Base-by-base conservation (phyloP, 2,329 filamentous ascomycete genomes). In the Aspergillus costaricaensis region DNA sequence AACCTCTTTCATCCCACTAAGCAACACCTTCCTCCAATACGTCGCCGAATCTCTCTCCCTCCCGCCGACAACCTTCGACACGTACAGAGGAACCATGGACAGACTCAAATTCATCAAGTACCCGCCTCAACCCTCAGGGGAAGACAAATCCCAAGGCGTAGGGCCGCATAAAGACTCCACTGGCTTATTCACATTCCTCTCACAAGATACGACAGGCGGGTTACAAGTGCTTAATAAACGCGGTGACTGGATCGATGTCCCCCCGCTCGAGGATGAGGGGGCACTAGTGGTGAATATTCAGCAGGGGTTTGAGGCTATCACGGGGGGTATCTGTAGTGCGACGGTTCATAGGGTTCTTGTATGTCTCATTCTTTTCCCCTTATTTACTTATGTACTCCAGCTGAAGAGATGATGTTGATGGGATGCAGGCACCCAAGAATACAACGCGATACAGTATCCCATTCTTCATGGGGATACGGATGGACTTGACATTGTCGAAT, bases 81-180 rank as follows among this genome's bases (percentile, higher is more conserved):
- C 72, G 12, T 85, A 85, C 74, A 68, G 68, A 53, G 74, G 74
- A 2, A 68, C 67, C 4, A 85, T 86, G 75, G 82, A 84, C 67
- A 68, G 75, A 62, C 74, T 86, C 43, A 86, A 86, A 58, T 82
- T 85, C 57, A 77, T 85, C 58, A 85, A 84, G 67, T 85, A 85
- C 59, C 83, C 83, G 0, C 81, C 64, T 4, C 59, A 69, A 1
- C 55, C 67, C 2, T 14, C 30, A 0, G 32, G 32, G 32, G 32
- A 36, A 14, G 64, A 66, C 2, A 71, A 67, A 27, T 80, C 79
- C 0, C 83, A 86, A 67, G 83, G 83, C 6, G 84, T 86, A 1
- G 83, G 84, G 0, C 83, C 84, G 3, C 83, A 86, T 69, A 85
- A 85, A 65, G 84, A 86, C 68, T 82, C 80, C 9, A 81, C 77